A percentile compares a stretch with the other conserved stretches of the same genome.
Conservation (phyloP, 176 grass and related monocot genomes). For the Chloris gayana region DNA sequence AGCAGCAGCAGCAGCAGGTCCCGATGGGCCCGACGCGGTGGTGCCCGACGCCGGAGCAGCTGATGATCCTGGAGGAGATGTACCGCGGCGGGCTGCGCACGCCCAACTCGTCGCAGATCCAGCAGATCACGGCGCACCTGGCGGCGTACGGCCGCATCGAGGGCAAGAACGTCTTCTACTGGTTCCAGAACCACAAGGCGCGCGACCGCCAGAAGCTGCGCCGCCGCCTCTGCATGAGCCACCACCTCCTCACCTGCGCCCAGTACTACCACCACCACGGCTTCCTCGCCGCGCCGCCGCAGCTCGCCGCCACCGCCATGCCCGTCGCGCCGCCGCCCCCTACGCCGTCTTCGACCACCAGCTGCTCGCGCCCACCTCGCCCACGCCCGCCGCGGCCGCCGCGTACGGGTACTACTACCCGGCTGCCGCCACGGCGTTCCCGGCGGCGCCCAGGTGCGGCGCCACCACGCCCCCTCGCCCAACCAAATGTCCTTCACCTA, state of each 20-base stretch:
- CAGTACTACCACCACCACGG: constrained; percentile 42
- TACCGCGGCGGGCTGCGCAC: constrained; percentile 82
- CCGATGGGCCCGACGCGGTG: constrained; percentile 65
- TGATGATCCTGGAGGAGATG: constrained; percentile 94
- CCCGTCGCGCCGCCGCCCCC: background rate
- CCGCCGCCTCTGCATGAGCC: constrained; percentile 75
- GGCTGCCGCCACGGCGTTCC: background rate
- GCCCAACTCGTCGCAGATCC: constrained; percentile 83
- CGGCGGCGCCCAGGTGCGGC: constrained; percentile 11
- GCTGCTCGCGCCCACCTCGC: constrained; percentile 26
- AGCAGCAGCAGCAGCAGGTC: constrained; percentile 7
- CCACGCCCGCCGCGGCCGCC: constrained; percentile 5
- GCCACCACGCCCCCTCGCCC: constrained; percentile 13
- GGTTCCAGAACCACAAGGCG: constrained; percentile 98
- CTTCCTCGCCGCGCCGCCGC: background rate
- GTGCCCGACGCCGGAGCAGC: constrained; percentile 97
- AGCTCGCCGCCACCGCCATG: background rate
- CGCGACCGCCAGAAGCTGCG: constrained; percentile 86
- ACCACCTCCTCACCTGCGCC: constrained; percentile 52
- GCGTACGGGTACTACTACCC: constrained; percentile 40
- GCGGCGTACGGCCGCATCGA: constrained; percentile 86
- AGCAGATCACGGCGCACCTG: constrained; percentile 90
- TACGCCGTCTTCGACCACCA: constrained; percentile 24
- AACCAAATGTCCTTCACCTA: constrained; percentile 18
- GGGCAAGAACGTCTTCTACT: constrained; percentile 97